Conservation (phyloP, 768 basidiomycete genomes). For the Amanita fuliginea region DNA sequence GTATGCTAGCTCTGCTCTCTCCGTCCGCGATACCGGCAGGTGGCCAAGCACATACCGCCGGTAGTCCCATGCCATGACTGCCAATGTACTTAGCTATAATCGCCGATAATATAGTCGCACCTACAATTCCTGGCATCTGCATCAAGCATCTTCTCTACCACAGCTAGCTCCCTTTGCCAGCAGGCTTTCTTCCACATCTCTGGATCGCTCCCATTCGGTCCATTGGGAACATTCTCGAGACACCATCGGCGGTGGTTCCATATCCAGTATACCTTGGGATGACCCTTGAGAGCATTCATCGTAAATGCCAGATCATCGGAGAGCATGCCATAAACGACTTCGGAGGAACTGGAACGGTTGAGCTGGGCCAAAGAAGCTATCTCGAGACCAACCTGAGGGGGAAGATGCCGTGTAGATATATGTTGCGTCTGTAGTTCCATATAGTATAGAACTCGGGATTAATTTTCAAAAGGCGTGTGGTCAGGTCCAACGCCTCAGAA, state of each 20-base stretch:
- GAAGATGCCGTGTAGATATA: constrained; percentile 65
- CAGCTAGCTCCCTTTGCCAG: constrained; percentile 79
- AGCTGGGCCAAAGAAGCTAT: neutral
- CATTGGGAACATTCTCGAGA: constrained; percentile 73
- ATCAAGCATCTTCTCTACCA: constrained; percentile 90
- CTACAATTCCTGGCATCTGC: constrained; percentile 88
- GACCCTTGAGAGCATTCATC: constrained; percentile 62
- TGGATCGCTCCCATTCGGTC: constrained; percentile 41
- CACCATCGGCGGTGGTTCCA: constrained; percentile 99
- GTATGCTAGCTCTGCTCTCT: constrained; percentile 67
- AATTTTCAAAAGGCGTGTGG: constrained; percentile 61
- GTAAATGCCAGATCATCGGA: constrained; percentile 73
- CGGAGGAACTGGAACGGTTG: constrained; percentile 36
- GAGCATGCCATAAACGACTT: constrained; percentile 53
- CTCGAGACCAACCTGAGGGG: constrained; percentile 35
- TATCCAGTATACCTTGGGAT: constrained; percentile 97
- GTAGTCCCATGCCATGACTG: constrained; percentile 95
- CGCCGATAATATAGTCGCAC: constrained; percentile 15
- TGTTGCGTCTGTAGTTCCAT: constrained; percentile 89
- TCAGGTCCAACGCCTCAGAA: constrained; percentile 64
- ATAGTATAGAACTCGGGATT: constrained; percentile 96
- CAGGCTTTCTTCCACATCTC: constrained; percentile 66
- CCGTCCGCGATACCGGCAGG: constrained; percentile 48
- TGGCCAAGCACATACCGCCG: constrained; percentile 73
- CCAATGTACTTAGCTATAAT: neutral